These are phyloP conservation scores for Pythium vanterpoolii DNA, from an alignment of 352 stramenopile species.

Conservation along the genomic window DNA sequence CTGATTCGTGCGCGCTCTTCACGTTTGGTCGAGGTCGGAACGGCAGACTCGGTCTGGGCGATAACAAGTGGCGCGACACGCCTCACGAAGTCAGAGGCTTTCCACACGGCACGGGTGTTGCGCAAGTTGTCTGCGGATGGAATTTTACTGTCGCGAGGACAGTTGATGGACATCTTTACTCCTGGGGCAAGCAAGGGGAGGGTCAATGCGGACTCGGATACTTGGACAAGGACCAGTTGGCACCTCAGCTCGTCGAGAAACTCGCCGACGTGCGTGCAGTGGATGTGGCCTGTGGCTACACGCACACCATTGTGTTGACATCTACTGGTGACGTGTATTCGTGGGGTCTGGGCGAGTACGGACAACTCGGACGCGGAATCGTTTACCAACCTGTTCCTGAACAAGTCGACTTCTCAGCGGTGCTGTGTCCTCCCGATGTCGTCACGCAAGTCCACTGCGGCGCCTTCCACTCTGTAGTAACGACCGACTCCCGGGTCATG, in stretches of 20 bases:
- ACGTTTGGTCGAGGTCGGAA: conserved; percentile 75
- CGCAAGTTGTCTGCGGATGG: conserved; percentile 69
- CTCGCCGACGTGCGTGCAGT: conserved; percentile 39
- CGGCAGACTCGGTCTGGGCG: conserved; percentile 63
- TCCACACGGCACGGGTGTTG: conserved; percentile 32
- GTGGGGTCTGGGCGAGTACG: conserved; percentile 89
- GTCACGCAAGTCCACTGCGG: conserved; percentile 67
- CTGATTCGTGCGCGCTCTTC: conserved; percentile 53
- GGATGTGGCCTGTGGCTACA: conserved; percentile 82
- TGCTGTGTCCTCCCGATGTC: conserved; percentile 44
- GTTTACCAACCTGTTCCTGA: conserved; percentile 80
- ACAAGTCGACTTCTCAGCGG: conserved; percentile 44
- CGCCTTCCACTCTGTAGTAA: conserved; percentile 77
- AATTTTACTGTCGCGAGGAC: conserved; percentile 75
- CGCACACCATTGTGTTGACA: conserved; percentile 83
- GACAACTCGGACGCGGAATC: conserved; percentile 83
- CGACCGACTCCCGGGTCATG: conserved; percentile 56
- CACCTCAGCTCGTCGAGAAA: conserved; percentile 51
- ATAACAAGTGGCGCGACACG: conserved; percentile 75
- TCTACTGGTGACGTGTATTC: conserved; percentile 79
- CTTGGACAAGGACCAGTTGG: conserved; percentile 74
- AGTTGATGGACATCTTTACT: conserved; percentile 53
- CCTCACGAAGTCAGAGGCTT: conserved; percentile 56
- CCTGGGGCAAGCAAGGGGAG: conserved; percentile 86
- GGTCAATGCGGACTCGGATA: conserved; percentile 84